phyloP scores from a whole-genome alignment of 257 asterid genomes.

The Solanum appendiculatum region DNA sequence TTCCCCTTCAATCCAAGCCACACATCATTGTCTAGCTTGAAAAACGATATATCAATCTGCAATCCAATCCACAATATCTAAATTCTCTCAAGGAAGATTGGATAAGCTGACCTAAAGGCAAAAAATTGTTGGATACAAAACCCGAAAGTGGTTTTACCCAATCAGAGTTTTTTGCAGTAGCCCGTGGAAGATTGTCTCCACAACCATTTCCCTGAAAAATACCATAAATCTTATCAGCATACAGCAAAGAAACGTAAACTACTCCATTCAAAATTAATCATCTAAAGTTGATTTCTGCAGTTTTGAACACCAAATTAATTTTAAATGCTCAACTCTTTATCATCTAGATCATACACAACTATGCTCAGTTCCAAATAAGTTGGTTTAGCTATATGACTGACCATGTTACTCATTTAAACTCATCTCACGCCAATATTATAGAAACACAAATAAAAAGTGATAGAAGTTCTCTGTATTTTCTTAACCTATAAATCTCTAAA shows the following conservation, averaged over 20 bases:
- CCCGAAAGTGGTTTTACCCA: constrained; percentile 37
- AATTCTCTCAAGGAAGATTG: neutral
- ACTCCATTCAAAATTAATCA: neutral
- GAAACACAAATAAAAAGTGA: neutral
- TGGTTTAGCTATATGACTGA: neutral
- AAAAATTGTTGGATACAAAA: constrained; percentile 56
- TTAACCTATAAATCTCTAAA: neutral
- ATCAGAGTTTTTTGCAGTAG: constrained; percentile 7
- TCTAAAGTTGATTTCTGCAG: neutral
- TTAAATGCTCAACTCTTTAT: neutral
- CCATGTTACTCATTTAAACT: neutral
- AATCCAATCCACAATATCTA: neutral
- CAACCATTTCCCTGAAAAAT: constrained; percentile 46
- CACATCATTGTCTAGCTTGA: neutral
- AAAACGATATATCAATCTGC: neutral
- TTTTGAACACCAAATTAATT: neutral
- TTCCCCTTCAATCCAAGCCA: neutral
- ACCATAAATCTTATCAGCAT: neutral
- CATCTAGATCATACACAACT: neutral
- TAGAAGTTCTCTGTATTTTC: neutral
- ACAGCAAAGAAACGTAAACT: neutral
- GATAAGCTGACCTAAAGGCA: constrained; percentile 55
- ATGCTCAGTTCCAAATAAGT: neutral
- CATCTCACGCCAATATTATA: neutral
- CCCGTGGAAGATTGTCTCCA: constrained; percentile 16